phyloP scores from a whole-genome alignment of 306 rosid species.

The Cicer chorassanicum region DNA sequence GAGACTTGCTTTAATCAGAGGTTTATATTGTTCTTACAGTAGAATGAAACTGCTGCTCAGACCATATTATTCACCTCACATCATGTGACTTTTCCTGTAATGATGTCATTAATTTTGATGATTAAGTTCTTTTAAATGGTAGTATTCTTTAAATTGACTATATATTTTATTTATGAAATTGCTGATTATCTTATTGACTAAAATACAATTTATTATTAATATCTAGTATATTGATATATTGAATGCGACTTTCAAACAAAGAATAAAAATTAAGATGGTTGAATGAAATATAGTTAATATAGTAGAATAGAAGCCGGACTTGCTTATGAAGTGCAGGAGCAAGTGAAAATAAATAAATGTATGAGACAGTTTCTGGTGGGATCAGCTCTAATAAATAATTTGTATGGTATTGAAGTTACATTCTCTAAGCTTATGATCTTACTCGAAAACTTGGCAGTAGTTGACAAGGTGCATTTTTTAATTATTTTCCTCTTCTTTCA shows the following conservation, averaged over 20 bases:
- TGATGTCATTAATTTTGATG: not conserved
- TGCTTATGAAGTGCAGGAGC: not conserved
- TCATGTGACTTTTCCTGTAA: not conserved
- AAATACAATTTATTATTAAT: too few species aligned
- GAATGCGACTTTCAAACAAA: not conserved
- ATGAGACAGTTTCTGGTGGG: not conserved
- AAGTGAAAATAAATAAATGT: not conserved
- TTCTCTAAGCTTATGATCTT: not conserved
- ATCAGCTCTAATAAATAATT: too few species aligned
- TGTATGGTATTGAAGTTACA: not conserved
- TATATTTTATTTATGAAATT: not conserved
- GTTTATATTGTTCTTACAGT: not conserved
- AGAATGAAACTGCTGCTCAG: not conserved
- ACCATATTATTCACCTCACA: not conserved
- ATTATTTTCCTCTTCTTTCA: not conserved
- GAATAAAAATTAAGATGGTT: not conserved
- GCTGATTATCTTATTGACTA: not conserved
- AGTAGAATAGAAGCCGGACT: not conserved
- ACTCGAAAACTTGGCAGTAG: not conserved
- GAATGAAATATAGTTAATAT: not conserved
- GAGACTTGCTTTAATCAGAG: not conserved
- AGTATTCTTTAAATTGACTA: not conserved
- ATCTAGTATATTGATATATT: not conserved
- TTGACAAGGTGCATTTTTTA: not conserved
- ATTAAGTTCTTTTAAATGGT: not conserved